phyloP scores from a whole-genome alignment of 768 basidiomycete genomes.

The Termitomyces sp. region DNA sequence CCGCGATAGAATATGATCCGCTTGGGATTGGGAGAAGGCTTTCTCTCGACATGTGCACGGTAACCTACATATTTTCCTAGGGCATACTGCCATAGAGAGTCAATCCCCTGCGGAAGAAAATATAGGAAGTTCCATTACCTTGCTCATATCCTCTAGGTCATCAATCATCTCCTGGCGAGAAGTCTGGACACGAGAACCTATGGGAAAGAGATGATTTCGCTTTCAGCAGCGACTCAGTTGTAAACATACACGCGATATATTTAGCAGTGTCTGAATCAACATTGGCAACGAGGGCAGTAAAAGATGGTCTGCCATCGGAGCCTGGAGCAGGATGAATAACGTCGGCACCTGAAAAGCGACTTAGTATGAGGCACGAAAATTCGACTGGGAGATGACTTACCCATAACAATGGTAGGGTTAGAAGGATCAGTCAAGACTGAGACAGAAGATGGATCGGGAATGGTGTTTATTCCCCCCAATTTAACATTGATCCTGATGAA shows the following conservation, averaged over 20 bases:
- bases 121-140: conserved; percentile 30
- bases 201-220: conserved; percentile 14
- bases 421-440: conserved; percentile 62
- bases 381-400: conserved; percentile 28
- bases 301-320: conserved; percentile 75
- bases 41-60: conserved; percentile 51
- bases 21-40: conserved; percentile 44
- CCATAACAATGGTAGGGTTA: conserved; percentile 79
- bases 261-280: conserved; percentile 76
- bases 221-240: neutral
- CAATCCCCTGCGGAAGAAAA: neutral
- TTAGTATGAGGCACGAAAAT: neutral
- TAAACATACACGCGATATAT: conserved; percentile 45
- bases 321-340: conserved; percentile 84
- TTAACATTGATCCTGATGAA: conserved; percentile 72
- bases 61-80: conserved; percentile 58
- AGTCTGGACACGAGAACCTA: conserved; percentile 60
- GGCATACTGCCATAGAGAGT: conserved; percentile 36
- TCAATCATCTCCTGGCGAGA: conserved; percentile 77
- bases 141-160: conserved; percentile 63
- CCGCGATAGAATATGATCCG: conserved; percentile 78
- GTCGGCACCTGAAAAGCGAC: conserved; percentile 56
- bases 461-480: conserved; percentile 77
- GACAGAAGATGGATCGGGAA: conserved; percentile 69
- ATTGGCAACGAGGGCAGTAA: conserved; percentile 76